A percentile compares a stretch with the other conserved stretches of the same genome.
Evolutionary conservation across 352 stramenopile genomes (phyloP).

Genomic region (Achlya hypogyna): DNA sequence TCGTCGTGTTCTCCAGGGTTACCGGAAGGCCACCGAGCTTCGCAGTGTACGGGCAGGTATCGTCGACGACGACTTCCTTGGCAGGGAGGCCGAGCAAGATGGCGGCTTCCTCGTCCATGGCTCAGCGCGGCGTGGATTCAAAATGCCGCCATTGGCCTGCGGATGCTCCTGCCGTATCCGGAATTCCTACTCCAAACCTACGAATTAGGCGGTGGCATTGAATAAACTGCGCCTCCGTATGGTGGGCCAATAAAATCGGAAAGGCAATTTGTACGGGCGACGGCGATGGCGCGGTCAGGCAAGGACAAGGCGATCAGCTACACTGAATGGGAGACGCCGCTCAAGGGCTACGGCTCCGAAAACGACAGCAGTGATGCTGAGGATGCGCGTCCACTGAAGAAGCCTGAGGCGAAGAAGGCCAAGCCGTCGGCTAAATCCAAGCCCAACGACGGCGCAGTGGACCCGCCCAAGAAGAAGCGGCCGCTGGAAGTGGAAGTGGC

Average conservation of each 20-base stretch:
- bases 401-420: not conserved
- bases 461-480: not conserved
- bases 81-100: constrained; percentile 66
- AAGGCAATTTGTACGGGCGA: not conserved
- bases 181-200: not conserved
- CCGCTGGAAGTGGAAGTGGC: not conserved
- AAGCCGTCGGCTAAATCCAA: too few species aligned
- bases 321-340: not conserved
- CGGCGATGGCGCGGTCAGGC: not conserved
- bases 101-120: constrained; percentile 46
- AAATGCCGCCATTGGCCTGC: constrained; percentile 3
- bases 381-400: not conserved
- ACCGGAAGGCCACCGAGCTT: constrained; percentile 72
- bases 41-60: constrained; percentile 55
- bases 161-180: not conserved
- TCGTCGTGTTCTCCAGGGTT: not conserved
- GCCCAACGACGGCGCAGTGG: not conserved
- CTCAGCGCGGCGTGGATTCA: not conserved
- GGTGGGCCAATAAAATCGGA: too few species aligned
- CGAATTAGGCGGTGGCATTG: not conserved
- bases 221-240: too few species aligned
- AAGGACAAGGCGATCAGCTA: not conserved
- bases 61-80: constrained; percentile 53
- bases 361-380: not conserved
- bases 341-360: not conserved